Evolutionary conservation across 306 rosid species (phyloP).

Genomic region (Comarum palustre): DNA sequence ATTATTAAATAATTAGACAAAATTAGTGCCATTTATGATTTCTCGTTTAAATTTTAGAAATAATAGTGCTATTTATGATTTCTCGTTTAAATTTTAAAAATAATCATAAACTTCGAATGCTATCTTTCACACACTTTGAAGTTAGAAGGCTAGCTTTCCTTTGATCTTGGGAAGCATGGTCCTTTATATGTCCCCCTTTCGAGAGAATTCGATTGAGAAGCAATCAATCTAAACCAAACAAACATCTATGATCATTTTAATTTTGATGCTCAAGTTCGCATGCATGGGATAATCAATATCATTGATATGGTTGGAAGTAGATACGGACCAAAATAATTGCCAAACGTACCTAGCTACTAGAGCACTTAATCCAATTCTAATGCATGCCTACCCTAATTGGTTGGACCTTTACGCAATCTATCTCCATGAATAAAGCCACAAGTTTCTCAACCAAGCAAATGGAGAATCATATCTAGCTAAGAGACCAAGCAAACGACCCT

Average conservation of each 20-base stretch:
- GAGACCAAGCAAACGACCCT: neutral
- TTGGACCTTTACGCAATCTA: slow-evolving; percentile 32
- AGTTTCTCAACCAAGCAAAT: slow-evolving; percentile 42
- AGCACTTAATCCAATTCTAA: neutral
- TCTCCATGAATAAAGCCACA: slow-evolving; percentile 19
- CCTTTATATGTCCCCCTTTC: neutral
- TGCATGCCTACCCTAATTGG: slow-evolving; percentile 27
- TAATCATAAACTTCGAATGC: too few relatives aligned
- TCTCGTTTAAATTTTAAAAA: too few relatives aligned
- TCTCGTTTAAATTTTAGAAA: too few relatives aligned
- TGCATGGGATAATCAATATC: neutral
- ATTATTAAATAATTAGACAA: too few relatives aligned
- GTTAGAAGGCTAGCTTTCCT: too few relatives aligned
- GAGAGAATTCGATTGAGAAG: neutral
- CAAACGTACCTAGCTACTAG: slow-evolving; percentile 6
- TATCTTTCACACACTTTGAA: too few relatives aligned
- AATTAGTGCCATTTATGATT: too few relatives aligned
- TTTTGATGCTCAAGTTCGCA: neutral
- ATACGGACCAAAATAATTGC: slow-evolving; percentile 31
- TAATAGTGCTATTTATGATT: too few relatives aligned
- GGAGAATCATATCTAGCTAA: slow-evolving; percentile 26
- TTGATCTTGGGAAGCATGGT: too few relatives aligned
- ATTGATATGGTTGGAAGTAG: slow-evolving; percentile 10
- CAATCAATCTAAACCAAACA: slow-evolving; percentile 17
- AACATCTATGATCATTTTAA: neutral